Evolutionary conservation across 345 rosid species (phyloP).

Genomic region (Atalantia buxifolia): DNA sequence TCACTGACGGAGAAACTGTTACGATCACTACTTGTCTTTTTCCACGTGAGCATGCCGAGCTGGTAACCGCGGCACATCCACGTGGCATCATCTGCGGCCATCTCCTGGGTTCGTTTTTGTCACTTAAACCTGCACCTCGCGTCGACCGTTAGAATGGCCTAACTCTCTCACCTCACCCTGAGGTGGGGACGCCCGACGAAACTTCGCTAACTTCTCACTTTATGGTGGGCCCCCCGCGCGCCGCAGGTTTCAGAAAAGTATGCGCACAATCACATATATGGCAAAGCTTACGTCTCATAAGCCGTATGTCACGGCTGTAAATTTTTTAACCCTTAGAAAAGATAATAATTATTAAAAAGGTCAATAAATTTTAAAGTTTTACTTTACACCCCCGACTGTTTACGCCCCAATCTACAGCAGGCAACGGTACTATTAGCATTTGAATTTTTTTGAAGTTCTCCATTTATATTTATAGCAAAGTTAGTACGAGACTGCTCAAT

Average conservation of each 20-base stretch:
- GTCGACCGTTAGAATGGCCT: constrained; percentile 37
- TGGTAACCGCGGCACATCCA: background rate
- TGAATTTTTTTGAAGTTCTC: no score
- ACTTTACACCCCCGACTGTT: no score
- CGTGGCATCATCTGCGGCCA: background rate
- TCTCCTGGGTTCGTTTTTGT: background rate
- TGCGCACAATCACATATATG: background rate
- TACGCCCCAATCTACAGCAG: no score
- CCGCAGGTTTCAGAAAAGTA: background rate
- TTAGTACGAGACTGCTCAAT: no score
- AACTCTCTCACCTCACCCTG: constrained; percentile 24
- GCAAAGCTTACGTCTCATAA: no score
- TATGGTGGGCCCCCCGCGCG: background rate
- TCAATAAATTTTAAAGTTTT: no score
- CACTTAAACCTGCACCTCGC: constrained; percentile 24
- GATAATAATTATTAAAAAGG: no score
- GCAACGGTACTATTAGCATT: no score
- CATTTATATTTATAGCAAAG: no score
- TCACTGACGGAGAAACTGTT: background rate
- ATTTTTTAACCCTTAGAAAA: no score
- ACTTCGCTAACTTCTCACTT: background rate
- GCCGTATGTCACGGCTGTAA: no score
- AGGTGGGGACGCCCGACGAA: background rate
- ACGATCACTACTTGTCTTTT: background rate
- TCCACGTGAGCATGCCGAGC: constrained; percentile 15